These are phyloP conservation scores for Lophiostoma macrostomum DNA, from an alignment of 495 filamentous ascomycete species.

Conservation along the genomic window DNA sequence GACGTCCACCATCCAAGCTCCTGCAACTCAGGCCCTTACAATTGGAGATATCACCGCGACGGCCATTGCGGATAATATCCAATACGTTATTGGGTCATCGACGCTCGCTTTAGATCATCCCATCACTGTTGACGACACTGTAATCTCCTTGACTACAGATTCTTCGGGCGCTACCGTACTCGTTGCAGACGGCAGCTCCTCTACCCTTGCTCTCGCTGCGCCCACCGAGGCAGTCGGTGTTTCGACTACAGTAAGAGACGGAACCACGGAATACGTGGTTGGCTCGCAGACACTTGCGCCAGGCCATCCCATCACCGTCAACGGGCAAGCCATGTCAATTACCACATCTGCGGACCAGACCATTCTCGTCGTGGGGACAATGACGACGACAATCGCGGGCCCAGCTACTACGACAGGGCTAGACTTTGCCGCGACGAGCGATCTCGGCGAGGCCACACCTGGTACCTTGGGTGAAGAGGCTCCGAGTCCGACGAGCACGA, in stretches of 20 bases:
- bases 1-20: background rate
- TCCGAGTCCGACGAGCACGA: too few species aligned
- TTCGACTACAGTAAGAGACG: conserved; percentile 4
- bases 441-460: too few species aligned
- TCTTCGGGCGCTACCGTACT: conserved; percentile 12
- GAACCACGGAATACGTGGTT: conserved; percentile 17
- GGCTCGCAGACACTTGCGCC: conserved; percentile 14
- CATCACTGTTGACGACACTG: conserved; percentile 17
- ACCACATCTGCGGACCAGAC: background rate
- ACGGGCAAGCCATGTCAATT: conserved; percentile 4
- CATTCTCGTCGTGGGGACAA: conserved; percentile 10
- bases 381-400: conserved; percentile 9
- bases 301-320: conserved; percentile 20
- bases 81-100: conserved; percentile 9
- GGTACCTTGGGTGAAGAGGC: too few species aligned
- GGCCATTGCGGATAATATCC: background rate
- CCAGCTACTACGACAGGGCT: background rate
- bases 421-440: too few species aligned
- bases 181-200: conserved; percentile 6
- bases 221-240: background rate
- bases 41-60: conserved; percentile 15
- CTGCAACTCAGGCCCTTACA: conserved; percentile 8
- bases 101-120: conserved; percentile 14
- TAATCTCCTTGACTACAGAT: conserved; percentile 12
- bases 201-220: background rate